Percentiles rank a stretch among this genome's conserved stretches.
These are phyloP conservation scores for Agaricales sp. DNA, from an alignment of 1,284 basidiomycete species.

Conservation along the genomic window DNA sequence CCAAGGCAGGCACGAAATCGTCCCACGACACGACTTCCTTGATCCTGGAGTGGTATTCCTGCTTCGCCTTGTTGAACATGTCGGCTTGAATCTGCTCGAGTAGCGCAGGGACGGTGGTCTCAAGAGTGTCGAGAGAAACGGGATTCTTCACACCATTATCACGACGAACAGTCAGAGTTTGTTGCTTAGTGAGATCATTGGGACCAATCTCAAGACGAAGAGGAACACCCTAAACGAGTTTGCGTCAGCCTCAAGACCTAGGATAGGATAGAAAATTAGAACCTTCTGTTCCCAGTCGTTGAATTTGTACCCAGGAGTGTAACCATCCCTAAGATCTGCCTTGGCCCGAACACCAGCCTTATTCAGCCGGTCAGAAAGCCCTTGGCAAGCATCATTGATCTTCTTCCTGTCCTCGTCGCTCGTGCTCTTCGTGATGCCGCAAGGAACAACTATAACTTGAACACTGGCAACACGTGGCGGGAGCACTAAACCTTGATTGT, in stretches of 20 bases:
- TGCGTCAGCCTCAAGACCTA: slow-evolving; percentile 1
- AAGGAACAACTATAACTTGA: slow-evolving; percentile 90
- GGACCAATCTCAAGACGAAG: slow-evolving; percentile 96
- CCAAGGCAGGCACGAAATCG: slow-evolving; percentile 84
- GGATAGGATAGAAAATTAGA: slow-evolving; percentile 8
- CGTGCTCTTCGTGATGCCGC: slow-evolving; percentile 81
- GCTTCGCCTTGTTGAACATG: slow-evolving; percentile 80
- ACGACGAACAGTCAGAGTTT: slow-evolving; percentile 81
- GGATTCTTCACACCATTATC: slow-evolving; percentile 78
- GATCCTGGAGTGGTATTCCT: slow-evolving; percentile 66
- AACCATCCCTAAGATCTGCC: slow-evolving; percentile 89
- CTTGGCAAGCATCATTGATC: slow-evolving; percentile 74
- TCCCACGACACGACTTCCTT: slow-evolving; percentile 81
- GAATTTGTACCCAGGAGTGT: slow-evolving; percentile 98
- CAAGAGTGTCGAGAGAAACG: slow-evolving; percentile 60
- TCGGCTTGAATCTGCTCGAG: slow-evolving; percentile 85
- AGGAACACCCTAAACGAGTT: slow-evolving; percentile 72
- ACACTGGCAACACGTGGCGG: slow-evolving; percentile 91
- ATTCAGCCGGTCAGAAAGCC: slow-evolving; percentile 62
- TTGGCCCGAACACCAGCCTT: slow-evolving; percentile 76
- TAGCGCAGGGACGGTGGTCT: slow-evolving; percentile 46
- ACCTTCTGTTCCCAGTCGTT: slow-evolving; percentile 99
- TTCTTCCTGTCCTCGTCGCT: slow-evolving; percentile 58
- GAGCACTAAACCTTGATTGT: slow-evolving; percentile 94
- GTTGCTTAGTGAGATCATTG: slow-evolving; percentile 78